phyloP scores from a whole-genome alignment of 805 yeast genomes.

The Candida nonsorbophila region DNA sequence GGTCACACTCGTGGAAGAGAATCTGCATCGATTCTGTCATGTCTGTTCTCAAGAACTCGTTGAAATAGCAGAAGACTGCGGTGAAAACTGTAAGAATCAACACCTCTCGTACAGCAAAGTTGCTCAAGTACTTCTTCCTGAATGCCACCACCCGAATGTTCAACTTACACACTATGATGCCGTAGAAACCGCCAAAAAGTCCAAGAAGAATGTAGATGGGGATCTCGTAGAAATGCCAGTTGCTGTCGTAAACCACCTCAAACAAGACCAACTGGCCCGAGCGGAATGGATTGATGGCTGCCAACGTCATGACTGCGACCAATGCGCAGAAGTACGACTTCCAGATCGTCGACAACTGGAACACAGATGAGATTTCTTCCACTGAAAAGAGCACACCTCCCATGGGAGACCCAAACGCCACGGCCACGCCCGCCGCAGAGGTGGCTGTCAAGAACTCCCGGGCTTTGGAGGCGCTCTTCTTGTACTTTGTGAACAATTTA shows the following conservation, averaged over 20 bases:
- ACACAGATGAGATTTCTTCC: constrained; percentile 79
- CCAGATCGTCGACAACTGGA: constrained; percentile 80
- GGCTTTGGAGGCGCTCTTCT: constrained; percentile 39
- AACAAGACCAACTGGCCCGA: constrained; percentile 93
- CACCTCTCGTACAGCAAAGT: constrained; percentile 67
- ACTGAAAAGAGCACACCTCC: constrained; percentile 92
- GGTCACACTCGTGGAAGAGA: constrained; percentile 76
- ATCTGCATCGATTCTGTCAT: constrained; percentile 96
- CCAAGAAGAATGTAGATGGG: constrained; percentile 79
- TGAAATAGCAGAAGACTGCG: constrained; percentile 75
- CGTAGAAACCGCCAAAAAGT: constrained; percentile 87
- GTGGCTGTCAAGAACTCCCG: constrained; percentile 78
- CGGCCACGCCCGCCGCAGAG: constrained; percentile 97
- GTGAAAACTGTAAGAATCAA: constrained; percentile 61
- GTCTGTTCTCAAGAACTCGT: constrained; percentile 73
- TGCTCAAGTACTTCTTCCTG: constrained; percentile 61
- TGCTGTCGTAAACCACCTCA: constrained; percentile 79
- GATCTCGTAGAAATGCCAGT: constrained; percentile 84
- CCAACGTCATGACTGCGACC: constrained; percentile 76
- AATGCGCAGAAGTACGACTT: constrained; percentile 87
- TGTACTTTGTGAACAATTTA: constrained; percentile 41
- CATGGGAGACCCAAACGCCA: constrained; percentile 95
- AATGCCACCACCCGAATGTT: constrained; percentile 75
- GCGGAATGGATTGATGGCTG: constrained; percentile 84
- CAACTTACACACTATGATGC: constrained; percentile 67